phyloP scores from a whole-genome alignment of 257 asterid genomes.

The Solanum medicagineum region DNA sequence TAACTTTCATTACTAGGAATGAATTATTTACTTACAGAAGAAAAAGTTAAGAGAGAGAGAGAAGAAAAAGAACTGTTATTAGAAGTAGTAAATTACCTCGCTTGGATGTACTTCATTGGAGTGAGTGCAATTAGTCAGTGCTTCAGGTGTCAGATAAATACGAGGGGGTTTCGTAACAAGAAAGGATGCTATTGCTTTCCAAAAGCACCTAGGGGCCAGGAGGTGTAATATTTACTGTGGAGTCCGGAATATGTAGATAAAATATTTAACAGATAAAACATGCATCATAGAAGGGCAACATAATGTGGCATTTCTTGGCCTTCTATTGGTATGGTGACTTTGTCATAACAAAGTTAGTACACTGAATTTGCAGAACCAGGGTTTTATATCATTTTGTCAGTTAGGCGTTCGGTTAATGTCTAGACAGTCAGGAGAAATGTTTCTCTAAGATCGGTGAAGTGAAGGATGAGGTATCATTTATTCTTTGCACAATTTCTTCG shows the following conservation, averaged over 20 bases:
- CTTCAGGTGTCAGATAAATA: too few relatives aligned
- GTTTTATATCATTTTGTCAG: background rate
- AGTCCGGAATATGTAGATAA: background rate
- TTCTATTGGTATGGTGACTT: too few relatives aligned
- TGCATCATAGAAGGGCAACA: background rate
- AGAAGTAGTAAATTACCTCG: background rate
- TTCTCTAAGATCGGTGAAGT: background rate
- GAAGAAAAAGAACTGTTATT: background rate
- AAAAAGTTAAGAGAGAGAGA: background rate
- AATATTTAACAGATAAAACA: too few relatives aligned
- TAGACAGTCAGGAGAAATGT: background rate
- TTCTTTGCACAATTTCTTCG: background rate
- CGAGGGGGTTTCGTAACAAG: background rate
- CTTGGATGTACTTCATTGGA: background rate
- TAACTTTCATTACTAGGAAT: background rate
- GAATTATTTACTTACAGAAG: background rate
- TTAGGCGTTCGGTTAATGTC: background rate
- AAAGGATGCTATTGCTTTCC: background rate
- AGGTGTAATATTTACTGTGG: background rate
- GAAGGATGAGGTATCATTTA: background rate
- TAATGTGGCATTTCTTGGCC: background rate
- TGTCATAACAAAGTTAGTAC: background rate
- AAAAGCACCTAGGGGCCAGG: background rate
- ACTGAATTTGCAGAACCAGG: background rate
- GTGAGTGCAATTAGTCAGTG: too few relatives aligned